Evolutionary conservation across 768 basidiomycete species (phyloP).

Genomic region (Russula dissimulans): DNA sequence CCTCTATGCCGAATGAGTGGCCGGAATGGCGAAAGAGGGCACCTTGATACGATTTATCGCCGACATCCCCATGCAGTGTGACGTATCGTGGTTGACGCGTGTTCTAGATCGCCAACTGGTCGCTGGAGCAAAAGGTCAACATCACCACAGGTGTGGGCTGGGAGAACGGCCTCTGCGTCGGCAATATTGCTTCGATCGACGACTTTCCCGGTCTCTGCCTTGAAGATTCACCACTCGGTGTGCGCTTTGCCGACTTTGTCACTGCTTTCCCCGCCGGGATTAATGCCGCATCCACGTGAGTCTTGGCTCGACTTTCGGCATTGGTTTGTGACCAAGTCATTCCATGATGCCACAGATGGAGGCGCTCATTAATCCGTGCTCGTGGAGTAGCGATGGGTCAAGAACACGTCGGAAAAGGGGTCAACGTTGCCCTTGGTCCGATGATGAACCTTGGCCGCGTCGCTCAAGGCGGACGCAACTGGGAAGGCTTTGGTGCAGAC

Average conservation of each 20-base stretch:
- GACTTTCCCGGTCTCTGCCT: constrained; percentile 64
- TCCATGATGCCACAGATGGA: constrained; percentile 44
- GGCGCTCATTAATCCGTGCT: constrained; percentile 63
- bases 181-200: constrained; percentile 46
- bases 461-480: constrained; percentile 76
- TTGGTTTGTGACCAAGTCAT: not conserved
- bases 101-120: constrained; percentile 8
- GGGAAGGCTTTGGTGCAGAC: constrained; percentile 94
- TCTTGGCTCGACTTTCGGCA: not conserved
- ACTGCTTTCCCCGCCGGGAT: constrained; percentile 81
- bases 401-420: constrained; percentile 79
- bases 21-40: not conserved
- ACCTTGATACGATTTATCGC: not conserved
- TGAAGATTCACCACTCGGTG: constrained; percentile 70
- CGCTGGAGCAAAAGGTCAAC: constrained; percentile 20
- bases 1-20: too few species aligned
- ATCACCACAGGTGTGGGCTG: constrained; percentile 35
- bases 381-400: constrained; percentile 73
- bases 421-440: constrained; percentile 65
- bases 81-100: too few species aligned
- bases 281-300: constrained; percentile 73
- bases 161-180: constrained; percentile 58
- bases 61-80: too few species aligned
- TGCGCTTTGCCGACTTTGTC: constrained; percentile 63
- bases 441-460: constrained; percentile 85